These are phyloP conservation scores for Neurospora intermedia DNA, from an alignment of 495 filamentous ascomycete genomes.

Conservation along the genomic window DNA sequence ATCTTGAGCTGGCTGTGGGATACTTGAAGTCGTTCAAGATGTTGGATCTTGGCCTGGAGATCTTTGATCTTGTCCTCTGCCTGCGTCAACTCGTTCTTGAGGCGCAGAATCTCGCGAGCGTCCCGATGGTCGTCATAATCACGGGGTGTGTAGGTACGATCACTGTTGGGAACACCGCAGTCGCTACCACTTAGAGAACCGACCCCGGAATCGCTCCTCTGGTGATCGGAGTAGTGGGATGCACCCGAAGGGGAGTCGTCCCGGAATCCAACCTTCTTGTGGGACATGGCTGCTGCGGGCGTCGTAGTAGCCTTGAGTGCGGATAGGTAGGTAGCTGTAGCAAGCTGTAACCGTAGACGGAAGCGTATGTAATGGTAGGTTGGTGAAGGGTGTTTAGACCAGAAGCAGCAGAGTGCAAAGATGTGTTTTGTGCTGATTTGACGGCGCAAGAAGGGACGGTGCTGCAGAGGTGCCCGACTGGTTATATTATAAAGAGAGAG, in stretches of 20 bases:
- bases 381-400: constrained; percentile 6
- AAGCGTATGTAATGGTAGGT: constrained; percentile 1
- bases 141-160: constrained; percentile 12
- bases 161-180: constrained; percentile 16
- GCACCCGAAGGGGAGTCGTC: constrained; percentile 19
- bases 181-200: constrained; percentile 27
- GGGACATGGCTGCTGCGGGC: constrained; percentile 15
- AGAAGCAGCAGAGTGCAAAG: constrained; percentile 18
- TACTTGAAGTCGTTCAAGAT: constrained; percentile 12
- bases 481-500: constrained; percentile 16
- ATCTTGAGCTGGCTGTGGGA: constrained; percentile 45
- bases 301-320: neutral
- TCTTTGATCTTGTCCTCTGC: constrained; percentile 13
- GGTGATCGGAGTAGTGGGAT: constrained; percentile 21
- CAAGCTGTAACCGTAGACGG: constrained; percentile 2
- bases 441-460: constrained; percentile 12
- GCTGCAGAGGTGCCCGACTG: constrained; percentile 30
- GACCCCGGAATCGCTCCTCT: constrained; percentile 25
- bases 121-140: constrained; percentile 15
- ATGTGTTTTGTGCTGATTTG: constrained; percentile 35
- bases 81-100: constrained; percentile 12
- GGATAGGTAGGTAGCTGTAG: neutral
- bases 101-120: constrained; percentile 11
- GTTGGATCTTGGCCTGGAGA: neutral
- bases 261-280: constrained; percentile 25